Evolutionary conservation across 1,139 yeast species (phyloP).

Genomic region (Taphrina communis): DNA sequence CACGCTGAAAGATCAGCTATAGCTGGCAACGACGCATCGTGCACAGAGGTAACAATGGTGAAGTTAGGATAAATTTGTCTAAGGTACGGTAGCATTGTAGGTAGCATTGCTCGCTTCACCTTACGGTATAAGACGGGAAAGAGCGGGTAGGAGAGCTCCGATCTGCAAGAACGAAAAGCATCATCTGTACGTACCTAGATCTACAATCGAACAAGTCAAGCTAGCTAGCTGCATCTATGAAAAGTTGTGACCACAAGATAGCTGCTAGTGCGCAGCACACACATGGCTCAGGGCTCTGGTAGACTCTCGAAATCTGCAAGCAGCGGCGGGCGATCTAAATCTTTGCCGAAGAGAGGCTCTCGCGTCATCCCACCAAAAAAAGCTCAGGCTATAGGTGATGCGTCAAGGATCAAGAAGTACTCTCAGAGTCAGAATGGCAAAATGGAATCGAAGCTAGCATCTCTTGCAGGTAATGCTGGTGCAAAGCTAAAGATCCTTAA

Average conservation of each 20-base stretch:
- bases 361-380: constrained; percentile 37
- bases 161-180: too few relatives aligned
- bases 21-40: too few relatives aligned
- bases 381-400: constrained; percentile 31
- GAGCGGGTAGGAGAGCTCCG: too few relatives aligned
- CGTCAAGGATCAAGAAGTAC: constrained; percentile 30
- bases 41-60: too few relatives aligned
- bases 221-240: too few relatives aligned
- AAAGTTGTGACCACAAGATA: neutral
- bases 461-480: constrained; percentile 39
- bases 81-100: too few relatives aligned
- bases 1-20: too few relatives aligned
- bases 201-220: too few relatives aligned
- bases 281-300: constrained; percentile 33
- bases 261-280: neutral
- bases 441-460: constrained; percentile 37
- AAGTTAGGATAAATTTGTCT: too few relatives aligned
- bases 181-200: too few relatives aligned
- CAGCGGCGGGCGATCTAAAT: constrained; percentile 32
- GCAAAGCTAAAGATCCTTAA: constrained; percentile 36
- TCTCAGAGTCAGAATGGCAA: constrained; percentile 40
- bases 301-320: constrained; percentile 16
- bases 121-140: too few relatives aligned
- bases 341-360: constrained; percentile 33
- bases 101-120: too few relatives aligned